Percentiles rank a stretch among this genome's conserved stretches.
phyloP scores from a whole-genome alignment of 2,329 filamentous ascomycete genomes.

The Ophiostoma ulmi region DNA sequence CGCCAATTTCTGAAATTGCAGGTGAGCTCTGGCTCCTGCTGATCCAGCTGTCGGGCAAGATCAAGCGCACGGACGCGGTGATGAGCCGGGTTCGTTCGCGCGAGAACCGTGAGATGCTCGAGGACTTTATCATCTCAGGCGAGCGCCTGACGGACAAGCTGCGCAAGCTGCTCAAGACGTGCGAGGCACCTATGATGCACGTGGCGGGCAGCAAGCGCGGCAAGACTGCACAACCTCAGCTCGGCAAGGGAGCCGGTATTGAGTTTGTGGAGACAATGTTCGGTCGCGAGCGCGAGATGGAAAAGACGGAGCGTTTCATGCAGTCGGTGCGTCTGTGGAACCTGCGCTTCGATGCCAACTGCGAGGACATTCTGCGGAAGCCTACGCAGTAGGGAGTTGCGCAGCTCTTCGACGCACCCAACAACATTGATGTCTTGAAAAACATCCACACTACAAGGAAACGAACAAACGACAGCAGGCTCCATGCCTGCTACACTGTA shows the following conservation, averaged over 20 bases:
- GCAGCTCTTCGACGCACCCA: not conserved
- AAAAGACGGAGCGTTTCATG: slow-evolving; percentile 91
- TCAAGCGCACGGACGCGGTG: slow-evolving; percentile 82
- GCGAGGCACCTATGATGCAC: slow-evolving; percentile 93
- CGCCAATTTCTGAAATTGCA: slow-evolving; percentile 82
- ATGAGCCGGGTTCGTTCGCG: slow-evolving; percentile 64
- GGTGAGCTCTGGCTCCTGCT: slow-evolving; percentile 93
- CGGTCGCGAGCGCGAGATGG: slow-evolving; percentile 80
- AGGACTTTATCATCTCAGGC: slow-evolving; percentile 85
- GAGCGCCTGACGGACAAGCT: slow-evolving; percentile 82
- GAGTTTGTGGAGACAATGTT: slow-evolving; percentile 97
- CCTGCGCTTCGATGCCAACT: slow-evolving; percentile 92
- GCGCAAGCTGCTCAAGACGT: slow-evolving; percentile 79
- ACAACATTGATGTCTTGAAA: not conserved
- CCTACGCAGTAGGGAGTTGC: slow-evolving; percentile 47
- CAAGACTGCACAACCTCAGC: slow-evolving; percentile 49
- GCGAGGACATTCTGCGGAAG: slow-evolving; percentile 73
- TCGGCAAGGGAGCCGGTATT: slow-evolving; percentile 86
- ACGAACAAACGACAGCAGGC: not conserved
- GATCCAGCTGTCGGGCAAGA: slow-evolving; percentile 88
- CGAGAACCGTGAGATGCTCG: slow-evolving; percentile 73
- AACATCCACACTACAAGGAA: not conserved
- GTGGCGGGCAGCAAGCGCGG: slow-evolving; percentile 66
- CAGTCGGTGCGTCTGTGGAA: slow-evolving; percentile 81
- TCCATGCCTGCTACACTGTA: slow-evolving; percentile 17